Conservation (phyloP, 768 basidiomycete species). For the Rhodocollybia butyracea region DNA sequence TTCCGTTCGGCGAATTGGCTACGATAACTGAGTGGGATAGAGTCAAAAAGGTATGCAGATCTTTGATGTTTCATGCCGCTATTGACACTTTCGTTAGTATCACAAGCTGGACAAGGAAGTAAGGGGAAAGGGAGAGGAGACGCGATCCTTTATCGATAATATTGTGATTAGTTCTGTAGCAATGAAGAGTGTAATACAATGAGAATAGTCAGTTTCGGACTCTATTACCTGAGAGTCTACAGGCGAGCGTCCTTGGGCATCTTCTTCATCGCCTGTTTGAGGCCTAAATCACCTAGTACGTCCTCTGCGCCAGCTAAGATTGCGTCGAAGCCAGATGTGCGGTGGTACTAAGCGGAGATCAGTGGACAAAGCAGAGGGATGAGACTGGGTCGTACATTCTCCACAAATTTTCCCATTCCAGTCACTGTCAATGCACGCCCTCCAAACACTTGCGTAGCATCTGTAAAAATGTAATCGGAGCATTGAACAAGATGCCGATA, state of each 20-base stretch:
- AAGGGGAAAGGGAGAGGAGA: conserved; percentile 21
- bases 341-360: conserved; percentile 55
- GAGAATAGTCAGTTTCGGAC: background rate
- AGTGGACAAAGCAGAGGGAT: conserved; percentile 2
- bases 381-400: conserved; percentile 53
- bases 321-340: conserved; percentile 80
- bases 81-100: conserved; percentile 34
- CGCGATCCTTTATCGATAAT: conserved; percentile 38
- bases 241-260: conserved; percentile 44
- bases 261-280: conserved; percentile 44
- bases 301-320: conserved; percentile 82
- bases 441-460: conserved; percentile 84
- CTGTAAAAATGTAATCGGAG: conserved; percentile 38
- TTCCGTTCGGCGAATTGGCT: conserved; percentile 40
- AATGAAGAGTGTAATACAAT: conserved; percentile 48
- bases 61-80: background rate
- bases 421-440: conserved; percentile 84
- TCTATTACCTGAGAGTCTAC: conserved; percentile 13
- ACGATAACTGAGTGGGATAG: conserved; percentile 65
- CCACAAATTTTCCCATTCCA: conserved; percentile 83
- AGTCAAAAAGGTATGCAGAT: conserved; percentile 64
- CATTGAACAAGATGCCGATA: conserved; percentile 21
- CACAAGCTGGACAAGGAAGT: conserved; percentile 52
- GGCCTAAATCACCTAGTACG: conserved; percentile 48
- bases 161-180: conserved; percentile 59